Percentiles rank a stretch among this genome's conserved stretches.
Evolutionary conservation across 495 filamentous ascomycete species (phyloP).

Genomic region (Xylaria longipes): DNA sequence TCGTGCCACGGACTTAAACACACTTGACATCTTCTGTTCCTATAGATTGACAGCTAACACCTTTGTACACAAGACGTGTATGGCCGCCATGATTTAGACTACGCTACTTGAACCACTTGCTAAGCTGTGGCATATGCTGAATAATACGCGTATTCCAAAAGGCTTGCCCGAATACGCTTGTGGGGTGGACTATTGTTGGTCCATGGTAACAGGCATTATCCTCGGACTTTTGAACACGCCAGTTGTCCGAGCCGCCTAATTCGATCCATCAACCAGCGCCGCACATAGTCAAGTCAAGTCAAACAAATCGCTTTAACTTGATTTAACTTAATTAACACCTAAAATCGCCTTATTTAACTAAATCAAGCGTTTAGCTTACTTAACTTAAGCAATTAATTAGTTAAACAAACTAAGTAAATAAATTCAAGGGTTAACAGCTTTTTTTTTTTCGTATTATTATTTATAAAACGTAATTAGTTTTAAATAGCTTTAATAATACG

Average conservation of each 20-base stretch:
- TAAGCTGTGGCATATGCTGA: neutral
- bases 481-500: no score
- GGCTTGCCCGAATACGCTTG: neutral
- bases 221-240: neutral
- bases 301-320: no score
- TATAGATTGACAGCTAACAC: neutral
- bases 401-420: no score
- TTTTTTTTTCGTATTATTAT: no score
- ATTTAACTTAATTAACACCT: no score
- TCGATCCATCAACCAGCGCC: no score
- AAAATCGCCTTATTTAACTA: no score
- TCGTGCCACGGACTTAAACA: neutral
- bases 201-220: neutral
- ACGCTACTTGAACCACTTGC: neutral
- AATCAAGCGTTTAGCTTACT: no score
- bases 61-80: neutral
- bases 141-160: slow-evolving; percentile 18
- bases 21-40: neutral
- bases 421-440: no score
- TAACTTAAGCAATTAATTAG: no score
- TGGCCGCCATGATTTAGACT: neutral
- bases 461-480: no score
- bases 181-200: neutral
- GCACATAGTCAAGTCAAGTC: no score
- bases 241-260: slow-evolving; percentile 2